phyloP scores from a whole-genome alignment of 805 yeast species.

The Yarrowia osloensis region DNA sequence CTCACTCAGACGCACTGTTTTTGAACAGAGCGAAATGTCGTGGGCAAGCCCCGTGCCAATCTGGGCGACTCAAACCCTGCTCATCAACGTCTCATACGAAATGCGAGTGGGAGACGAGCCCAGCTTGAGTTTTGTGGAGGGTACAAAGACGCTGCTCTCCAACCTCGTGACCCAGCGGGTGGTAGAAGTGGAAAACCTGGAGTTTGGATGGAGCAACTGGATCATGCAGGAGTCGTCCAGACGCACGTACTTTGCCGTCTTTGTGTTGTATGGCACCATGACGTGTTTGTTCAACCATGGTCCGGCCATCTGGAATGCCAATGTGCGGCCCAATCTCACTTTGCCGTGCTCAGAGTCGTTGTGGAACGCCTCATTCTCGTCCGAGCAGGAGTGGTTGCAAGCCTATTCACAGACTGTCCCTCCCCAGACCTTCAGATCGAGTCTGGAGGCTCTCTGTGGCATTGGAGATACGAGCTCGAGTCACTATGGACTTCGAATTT shows the following conservation, averaged over 20 bases:
- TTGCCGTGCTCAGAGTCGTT: slow-evolving; percentile 42
- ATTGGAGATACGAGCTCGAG: slow-evolving; percentile 24
- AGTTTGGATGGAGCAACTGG: slow-evolving; percentile 38
- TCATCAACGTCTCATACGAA: slow-evolving; percentile 39
- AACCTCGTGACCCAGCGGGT: slow-evolving; percentile 31
- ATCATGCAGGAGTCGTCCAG: slow-evolving; percentile 39
- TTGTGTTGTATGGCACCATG: slow-evolving; percentile 39
- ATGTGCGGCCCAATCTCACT: slow-evolving; percentile 34
- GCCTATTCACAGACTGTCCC: slow-evolving; percentile 25
- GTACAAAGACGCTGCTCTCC: slow-evolving; percentile 37
- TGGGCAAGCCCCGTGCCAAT: slow-evolving; percentile 37
- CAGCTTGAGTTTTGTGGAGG: slow-evolving; percentile 39
- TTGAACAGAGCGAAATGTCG: slow-evolving; percentile 37
- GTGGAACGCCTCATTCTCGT: slow-evolving; percentile 39
- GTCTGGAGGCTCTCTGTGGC: slow-evolving; percentile 32
- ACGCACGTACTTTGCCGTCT: slow-evolving; percentile 41
- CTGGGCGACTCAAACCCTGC: slow-evolving; percentile 41
- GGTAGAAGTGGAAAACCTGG: slow-evolving; percentile 22
- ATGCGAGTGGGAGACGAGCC: slow-evolving; percentile 42
- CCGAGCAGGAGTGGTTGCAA: slow-evolving; percentile 37
- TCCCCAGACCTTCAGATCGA: slow-evolving; percentile 34
- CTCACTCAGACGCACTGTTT: slow-evolving; percentile 35
- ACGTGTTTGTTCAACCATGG: slow-evolving; percentile 40
- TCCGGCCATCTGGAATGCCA: slow-evolving; percentile 35
- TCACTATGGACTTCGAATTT: slow-evolving; percentile 33